A percentile compares a stretch with the other conserved stretches of the same genome.
These are phyloP conservation scores for Arthrobotrys entomopaga DNA, from an alignment of 2,329 filamentous ascomycete genomes.

Conservation along the genomic window DNA sequence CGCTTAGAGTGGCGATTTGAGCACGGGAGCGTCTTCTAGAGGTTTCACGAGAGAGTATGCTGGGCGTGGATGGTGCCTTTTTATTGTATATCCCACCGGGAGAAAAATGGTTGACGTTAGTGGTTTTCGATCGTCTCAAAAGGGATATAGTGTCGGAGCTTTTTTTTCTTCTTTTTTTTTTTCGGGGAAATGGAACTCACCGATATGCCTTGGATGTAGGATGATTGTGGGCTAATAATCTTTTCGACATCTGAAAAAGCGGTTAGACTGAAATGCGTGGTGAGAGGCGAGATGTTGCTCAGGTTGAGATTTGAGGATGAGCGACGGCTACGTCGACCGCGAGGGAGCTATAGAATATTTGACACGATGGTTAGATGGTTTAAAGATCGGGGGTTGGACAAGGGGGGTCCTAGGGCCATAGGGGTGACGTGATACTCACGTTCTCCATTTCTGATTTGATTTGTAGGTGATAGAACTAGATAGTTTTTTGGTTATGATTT, in stretches of 20 bases:
- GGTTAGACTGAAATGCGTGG: constrained; percentile 70
- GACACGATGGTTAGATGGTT: background rate
- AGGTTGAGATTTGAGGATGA: constrained; percentile 71
- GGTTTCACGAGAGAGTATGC: constrained; percentile 70
- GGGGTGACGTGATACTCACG: constrained; percentile 34
- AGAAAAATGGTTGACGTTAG: background rate
- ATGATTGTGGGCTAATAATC: constrained; percentile 62
- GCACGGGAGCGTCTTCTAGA: constrained; percentile 66
- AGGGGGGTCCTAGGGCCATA: too few relatives aligned
- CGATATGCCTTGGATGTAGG: constrained; percentile 55
- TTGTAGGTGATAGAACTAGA: background rate
- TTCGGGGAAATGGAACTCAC: constrained; percentile 27
- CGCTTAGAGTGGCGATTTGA: constrained; percentile 62
- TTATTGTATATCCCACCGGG: background rate
- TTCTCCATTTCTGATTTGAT: constrained; percentile 41
- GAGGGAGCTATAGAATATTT: constrained; percentile 25
- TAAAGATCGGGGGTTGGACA: constrained; percentile 29
- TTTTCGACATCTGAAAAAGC: constrained; percentile 65
- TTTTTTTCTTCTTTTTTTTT: too few relatives aligned
- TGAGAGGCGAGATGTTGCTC: constrained; percentile 73
- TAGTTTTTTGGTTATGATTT: background rate
- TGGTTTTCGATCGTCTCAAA: background rate
- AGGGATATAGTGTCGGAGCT: too few relatives aligned
- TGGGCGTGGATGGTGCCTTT: constrained; percentile 73
- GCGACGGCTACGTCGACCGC: constrained; percentile 58